Base-by-base conservation (phyloP, 2,329 filamentous ascomycete genomes). In the Akanthomyces dipterigenus region DNA sequence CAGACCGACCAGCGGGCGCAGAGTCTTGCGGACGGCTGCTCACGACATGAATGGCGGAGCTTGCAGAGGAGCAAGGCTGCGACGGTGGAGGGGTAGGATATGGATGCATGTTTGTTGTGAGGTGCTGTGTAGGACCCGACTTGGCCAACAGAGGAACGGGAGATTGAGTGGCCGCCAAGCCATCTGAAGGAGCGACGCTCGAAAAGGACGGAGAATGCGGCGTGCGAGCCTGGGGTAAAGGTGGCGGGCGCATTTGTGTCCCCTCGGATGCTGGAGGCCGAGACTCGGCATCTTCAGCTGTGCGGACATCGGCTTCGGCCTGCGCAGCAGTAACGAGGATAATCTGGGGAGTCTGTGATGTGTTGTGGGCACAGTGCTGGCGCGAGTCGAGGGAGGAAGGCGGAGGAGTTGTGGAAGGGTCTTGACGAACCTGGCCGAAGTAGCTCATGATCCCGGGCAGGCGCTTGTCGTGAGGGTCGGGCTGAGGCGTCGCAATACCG, bases 381-480 rank as follows among this genome's bases (percentile, higher is more conserved):
- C 66, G 36, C 36, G 36, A 20, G 26, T 51, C 56, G 46, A 51
- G 69, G 75, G 75, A 73, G 65, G 64, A 67, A 65, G 63, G 65
- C 63, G 65, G 55, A 61, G 65, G 74, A 72, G 68, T 80, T 77
- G 76, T 73, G 55, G 84, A 83, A 87, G 87, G 86, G 81, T 84
- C 86, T 82, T 85, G 84, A 97, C 95, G 88, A 96, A 99, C 95
- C 93, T 99, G 95, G 81, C 89, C 89, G 84, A 98, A 96, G 83
- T 95, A 97, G 82, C 89, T 96, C 84, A 95, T 89, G 80, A 98
- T 96, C 74, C 92, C 91, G 68, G 95, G 95, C 73, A 96, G 82
- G 78, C 95, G 89, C 80, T 96, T 97, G 80, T 99, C 95, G 72
- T 90, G 88, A 65, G 89, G 88, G 77, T 98, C 93, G 67, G 95